Evolutionary conservation across 2,329 filamentous ascomycete genomes (phyloP).

Genomic region (Colletotrichum sp.): DNA sequence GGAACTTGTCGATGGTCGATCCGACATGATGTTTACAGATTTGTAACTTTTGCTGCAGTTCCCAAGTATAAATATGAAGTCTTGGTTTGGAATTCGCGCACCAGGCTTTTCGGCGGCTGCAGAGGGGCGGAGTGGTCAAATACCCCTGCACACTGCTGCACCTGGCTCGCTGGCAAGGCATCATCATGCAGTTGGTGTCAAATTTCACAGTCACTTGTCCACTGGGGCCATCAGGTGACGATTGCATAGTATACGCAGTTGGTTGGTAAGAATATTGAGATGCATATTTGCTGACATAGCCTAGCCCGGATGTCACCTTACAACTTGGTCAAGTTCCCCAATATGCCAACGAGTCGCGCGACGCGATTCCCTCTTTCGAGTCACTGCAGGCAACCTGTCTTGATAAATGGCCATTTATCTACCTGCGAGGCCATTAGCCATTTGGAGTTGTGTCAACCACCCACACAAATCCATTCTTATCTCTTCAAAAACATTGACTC

Average conservation of each 20-base stretch:
- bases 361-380: background rate
- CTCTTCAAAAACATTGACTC: too few relatives aligned
- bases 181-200: background rate
- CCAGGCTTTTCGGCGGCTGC: background rate
- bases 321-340: accelerated
- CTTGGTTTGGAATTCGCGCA: background rate
- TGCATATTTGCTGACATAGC: background rate
- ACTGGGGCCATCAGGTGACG: background rate
- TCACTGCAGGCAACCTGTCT: accelerated
- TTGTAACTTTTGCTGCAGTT: accelerated
- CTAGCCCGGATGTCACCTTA: background rate
- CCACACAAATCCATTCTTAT: too few relatives aligned
- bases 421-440: background rate
- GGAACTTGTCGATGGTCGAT: background rate
- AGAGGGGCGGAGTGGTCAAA: background rate
- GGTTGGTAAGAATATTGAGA: background rate
- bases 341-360: accelerated
- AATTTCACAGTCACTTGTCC: background rate
- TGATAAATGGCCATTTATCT: background rate
- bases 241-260: accelerated
- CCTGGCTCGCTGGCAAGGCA: background rate
- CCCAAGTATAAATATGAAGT: accelerated
- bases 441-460: too few relatives aligned
- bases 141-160: background rate
- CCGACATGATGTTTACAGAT: background rate